Evolutionary conservation across 2,329 filamentous ascomycete genomes (phyloP), one percentile per base, ranked within the genome.

Genomic region (Epichloe typhina): DNA sequence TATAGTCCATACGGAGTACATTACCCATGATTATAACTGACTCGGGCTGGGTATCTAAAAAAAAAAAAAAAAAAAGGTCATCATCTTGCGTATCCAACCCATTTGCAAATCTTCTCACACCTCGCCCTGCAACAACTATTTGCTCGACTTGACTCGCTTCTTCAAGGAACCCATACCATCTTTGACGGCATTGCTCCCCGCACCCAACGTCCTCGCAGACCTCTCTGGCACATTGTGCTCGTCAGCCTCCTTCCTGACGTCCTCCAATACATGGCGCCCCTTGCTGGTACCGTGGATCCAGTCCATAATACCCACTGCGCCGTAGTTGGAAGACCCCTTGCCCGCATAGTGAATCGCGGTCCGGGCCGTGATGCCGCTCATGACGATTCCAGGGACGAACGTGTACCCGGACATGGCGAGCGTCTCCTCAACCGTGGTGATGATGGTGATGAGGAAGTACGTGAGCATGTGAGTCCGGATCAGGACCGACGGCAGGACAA

Each of bases 391-490:
- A 0, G 76, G 76, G 0, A 78, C 65, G 6, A 79, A 68, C 15
- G 72, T 77, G 65, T 88, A 89, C 0, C 84, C 84, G 0, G 80
- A 85, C 65, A 79, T 80, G 31, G 80, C 71, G 46, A 87, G 68
- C 0, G 80, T 79, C 56, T 87, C 83, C 56, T 88, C 82, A 0
- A 82, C 60, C 3, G 82, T 84, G 54, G 77, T 75, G 26, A 88
- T 61, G 0, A 75, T 72, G 15, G 82, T 69, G 55, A 86, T 77
- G 11, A 86, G 59, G 51, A 86, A 74, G 67, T 83, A 88, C 0
- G 82, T 86, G n/a, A 88, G 70, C 4, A 88, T 72, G 62, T 89
- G 85, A 37, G 83, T 80, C 8, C 81, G 80, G 40, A 87, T 71
- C n/a, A 76, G 56, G 19, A 82, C 66, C 1, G 83, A 76, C 1